Evolutionary conservation across 805 yeast species (phyloP), one percentile per base, ranked within the genome.

Genomic region (Candida ovalis): DNA sequence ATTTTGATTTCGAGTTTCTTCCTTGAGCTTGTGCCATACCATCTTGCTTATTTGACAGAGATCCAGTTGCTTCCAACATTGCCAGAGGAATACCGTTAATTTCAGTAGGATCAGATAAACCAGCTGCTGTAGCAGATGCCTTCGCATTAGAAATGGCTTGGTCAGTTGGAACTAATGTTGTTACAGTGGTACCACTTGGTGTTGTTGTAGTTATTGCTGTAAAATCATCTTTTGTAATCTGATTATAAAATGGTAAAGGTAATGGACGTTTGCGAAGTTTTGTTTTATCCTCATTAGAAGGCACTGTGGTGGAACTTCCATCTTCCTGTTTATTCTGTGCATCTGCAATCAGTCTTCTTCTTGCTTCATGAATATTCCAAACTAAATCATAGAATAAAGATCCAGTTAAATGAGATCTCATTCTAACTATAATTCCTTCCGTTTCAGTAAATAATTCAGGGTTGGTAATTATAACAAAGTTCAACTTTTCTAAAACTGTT

Each of bases 331-430:
- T 71, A 15, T 44, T 54, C 42, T 49, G 63, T 21, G 52, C 43
- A 40, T 64, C 66, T 49, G 74, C 78, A 43, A 75, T 58, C 33
- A 78, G 75, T 46, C 96, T 72, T 62, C 97, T 74, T 63, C 96
- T 75, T 0, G 96, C 97, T 61, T 91, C 97, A 66, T 91, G 97
- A 42, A 91, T 85, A 64, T 96, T 86, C 90, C 96, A 90, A 12
- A 91, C 92, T 45, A 91, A 73, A 66, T 91, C 97, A 62, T 91
- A 91, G 59, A 91, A 91, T 45, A 91, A 67, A 0, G 97, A 89
- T 1, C 94, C 96, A 0, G 97, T 86, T 56, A 91, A 73, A 66
- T 91, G 97, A 0, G 96, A 88, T 59, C 97, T 77, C 95, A 91
- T 91, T 49, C 91, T 75, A 2, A 87, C 78, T 43, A 91, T 87